Conservation (phyloP, 768 basidiomycete species). For the Agaricus subrufescens region DNA sequence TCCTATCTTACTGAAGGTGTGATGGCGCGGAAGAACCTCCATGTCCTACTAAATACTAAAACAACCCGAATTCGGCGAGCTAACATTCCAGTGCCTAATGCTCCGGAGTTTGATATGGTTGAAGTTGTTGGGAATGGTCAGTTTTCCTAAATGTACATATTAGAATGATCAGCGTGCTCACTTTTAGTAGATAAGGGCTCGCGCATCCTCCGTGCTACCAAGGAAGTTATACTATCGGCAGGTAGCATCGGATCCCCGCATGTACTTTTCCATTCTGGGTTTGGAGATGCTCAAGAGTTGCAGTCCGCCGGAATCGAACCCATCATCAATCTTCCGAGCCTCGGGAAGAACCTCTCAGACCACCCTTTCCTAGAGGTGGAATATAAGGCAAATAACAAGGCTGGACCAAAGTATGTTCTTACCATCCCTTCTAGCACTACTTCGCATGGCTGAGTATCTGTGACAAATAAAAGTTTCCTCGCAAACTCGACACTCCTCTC, state of each 20-base stretch:
- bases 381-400: slow-evolving; percentile 10
- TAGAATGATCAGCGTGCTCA: not conserved
- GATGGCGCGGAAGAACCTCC: slow-evolving; percentile 22
- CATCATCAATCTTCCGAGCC: slow-evolving; percentile 21
- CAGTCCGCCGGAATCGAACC: slow-evolving; percentile 16
- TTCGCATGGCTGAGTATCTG: not conserved
- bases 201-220: not conserved
- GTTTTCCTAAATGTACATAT: not conserved
- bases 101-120: not conserved
- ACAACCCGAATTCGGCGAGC: slow-evolving; percentile 19
- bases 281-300: slow-evolving; percentile 13
- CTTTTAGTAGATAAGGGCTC: not conserved
- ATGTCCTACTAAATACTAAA: slow-evolving; percentile 24
- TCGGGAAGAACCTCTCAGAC: slow-evolving; percentile 25
- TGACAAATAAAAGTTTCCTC: not conserved
- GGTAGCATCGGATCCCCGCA: slow-evolving; percentile 13
- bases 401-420: no score
- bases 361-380: slow-evolving; percentile 15
- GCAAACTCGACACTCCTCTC: slow-evolving; percentile 5
- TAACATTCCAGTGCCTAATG: not conserved
- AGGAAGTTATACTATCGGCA: slow-evolving; percentile 13
- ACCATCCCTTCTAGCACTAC: not conserved
- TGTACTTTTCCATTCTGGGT: slow-evolving; percentile 15
- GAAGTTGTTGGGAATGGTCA: slow-evolving; percentile 2
- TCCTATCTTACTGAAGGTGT: slow-evolving; percentile 22